Evolutionary conservation across 2,329 filamentous ascomycete species (phyloP).

Genomic region (Akanthomyces uredinophilus): DNA sequence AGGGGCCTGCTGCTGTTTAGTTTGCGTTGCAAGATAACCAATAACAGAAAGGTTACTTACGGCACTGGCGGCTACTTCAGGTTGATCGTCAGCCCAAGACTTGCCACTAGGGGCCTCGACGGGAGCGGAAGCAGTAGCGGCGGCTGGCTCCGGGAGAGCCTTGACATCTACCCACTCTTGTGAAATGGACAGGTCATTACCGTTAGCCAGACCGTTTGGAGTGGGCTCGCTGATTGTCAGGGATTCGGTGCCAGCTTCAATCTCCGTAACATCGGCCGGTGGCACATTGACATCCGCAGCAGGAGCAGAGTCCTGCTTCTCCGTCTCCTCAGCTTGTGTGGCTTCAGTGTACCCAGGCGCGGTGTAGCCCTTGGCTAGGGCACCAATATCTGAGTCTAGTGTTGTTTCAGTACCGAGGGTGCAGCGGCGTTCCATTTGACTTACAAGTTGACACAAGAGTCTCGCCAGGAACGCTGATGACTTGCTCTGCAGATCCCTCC

Average conservation of each 20-base stretch:
- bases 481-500: slow-evolving; percentile 62
- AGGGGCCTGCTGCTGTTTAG: slow-evolving; percentile 22
- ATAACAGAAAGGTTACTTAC: slow-evolving; percentile 28
- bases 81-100: slow-evolving; percentile 80
- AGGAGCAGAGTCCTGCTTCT: slow-evolving; percentile 46
- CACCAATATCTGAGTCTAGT: slow-evolving; percentile 35
- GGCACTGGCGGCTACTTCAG: slow-evolving; percentile 43
- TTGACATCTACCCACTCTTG: slow-evolving; percentile 69
- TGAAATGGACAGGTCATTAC: slow-evolving; percentile 39
- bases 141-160: slow-evolving; percentile 62
- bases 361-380: slow-evolving; percentile 48
- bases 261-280: slow-evolving; percentile 32
- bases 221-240: background rate
- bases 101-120: slow-evolving; percentile 40
- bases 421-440: slow-evolving; percentile 25
- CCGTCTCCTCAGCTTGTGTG: slow-evolving; percentile 42
- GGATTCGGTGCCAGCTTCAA: slow-evolving; percentile 24
- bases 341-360: slow-evolving; percentile 33
- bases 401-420: background rate
- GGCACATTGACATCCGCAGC: slow-evolving; percentile 35
- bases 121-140: slow-evolving; percentile 58
- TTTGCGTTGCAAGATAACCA: background rate
- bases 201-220: slow-evolving; percentile 49
- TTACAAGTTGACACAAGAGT: slow-evolving; percentile 66
- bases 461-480: slow-evolving; percentile 60